These are phyloP conservation scores for Colletotrichum ledebouriae DNA, from an alignment of 2,329 filamentous ascomycete species.

Conservation along the genomic window DNA sequence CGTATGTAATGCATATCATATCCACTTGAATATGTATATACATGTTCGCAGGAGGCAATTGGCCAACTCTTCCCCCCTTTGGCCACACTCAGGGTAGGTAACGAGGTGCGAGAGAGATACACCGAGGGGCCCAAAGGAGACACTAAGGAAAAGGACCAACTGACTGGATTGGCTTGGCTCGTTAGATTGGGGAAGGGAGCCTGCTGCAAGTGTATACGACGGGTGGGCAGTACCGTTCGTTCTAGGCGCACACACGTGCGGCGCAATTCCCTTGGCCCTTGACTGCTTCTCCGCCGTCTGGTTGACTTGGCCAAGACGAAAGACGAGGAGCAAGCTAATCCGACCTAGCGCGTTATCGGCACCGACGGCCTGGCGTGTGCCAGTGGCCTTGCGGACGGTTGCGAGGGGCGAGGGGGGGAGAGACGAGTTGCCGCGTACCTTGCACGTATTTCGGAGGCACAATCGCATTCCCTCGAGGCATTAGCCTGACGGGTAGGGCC, in stretches of 20 bases:
- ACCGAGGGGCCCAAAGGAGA: slow-evolving; percentile 43
- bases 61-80: slow-evolving; percentile 29
- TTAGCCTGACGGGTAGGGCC: slow-evolving; percentile 41
- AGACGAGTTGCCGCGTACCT: slow-evolving; percentile 20
- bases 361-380: slow-evolving; percentile 41
- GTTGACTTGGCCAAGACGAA: slow-evolving; percentile 32
- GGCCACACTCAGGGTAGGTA: slow-evolving; percentile 41
- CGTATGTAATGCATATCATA: slow-evolving; percentile 22
- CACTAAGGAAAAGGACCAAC: slow-evolving; percentile 43
- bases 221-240: slow-evolving; percentile 44
- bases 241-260: slow-evolving; percentile 44
- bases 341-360: slow-evolving; percentile 37
- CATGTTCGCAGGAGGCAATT: slow-evolving; percentile 26
- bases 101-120: slow-evolving; percentile 43
- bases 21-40: slow-evolving; percentile 25
- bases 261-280: slow-evolving; percentile 35
- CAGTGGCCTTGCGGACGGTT: slow-evolving; percentile 31
- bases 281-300: slow-evolving; percentile 36
- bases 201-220: slow-evolving; percentile 42
- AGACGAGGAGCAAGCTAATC: slow-evolving; percentile 32
- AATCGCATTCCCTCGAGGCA: slow-evolving; percentile 33
- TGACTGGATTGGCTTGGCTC: slow-evolving; percentile 44
- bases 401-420: slow-evolving; percentile 25
- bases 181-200: slow-evolving; percentile 43
- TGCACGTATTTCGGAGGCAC: slow-evolving; percentile 33